Evolutionary conservation across 148 eudicot genomes (phyloP).

Genomic region (Chenopodium suecicum): DNA sequence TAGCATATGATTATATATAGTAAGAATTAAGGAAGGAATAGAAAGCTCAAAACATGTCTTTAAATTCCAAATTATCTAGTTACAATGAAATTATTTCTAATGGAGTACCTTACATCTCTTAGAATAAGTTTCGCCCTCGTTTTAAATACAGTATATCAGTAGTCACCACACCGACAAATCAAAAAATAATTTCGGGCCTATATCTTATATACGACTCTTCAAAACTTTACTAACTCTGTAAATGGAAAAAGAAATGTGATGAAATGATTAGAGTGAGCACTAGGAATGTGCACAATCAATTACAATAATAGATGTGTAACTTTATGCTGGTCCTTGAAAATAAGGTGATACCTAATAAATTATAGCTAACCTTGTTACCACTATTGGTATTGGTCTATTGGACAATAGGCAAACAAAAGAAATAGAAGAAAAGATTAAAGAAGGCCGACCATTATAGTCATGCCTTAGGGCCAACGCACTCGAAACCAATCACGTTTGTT

Average conservation of each 20-base stretch:
- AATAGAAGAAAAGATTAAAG: background rate
- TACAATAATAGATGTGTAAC: slow-evolving; percentile 2
- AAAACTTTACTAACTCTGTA: background rate
- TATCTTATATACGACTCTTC: background rate
- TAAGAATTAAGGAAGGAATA: no score
- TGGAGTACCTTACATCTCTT: no score
- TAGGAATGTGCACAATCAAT: slow-evolving; percentile 23
- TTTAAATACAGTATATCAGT: no score
- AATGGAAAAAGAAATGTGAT: background rate
- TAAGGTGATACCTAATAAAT: slow-evolving; percentile 9
- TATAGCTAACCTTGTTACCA: slow-evolving; percentile 4
- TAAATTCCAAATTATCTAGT: no score
- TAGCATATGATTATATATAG: no score
- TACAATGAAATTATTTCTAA: no score
- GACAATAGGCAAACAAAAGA: slow-evolving; percentile 20
- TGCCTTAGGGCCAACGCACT: slow-evolving; percentile 16
- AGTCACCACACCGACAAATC: background rate
- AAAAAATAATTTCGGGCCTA: background rate
- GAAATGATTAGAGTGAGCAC: slow-evolving; percentile 22
- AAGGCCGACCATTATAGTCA: slow-evolving; percentile 7
- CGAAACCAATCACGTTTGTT: slow-evolving; percentile 7
- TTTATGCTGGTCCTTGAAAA: slow-evolving; percentile 19
- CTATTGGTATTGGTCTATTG: slow-evolving; percentile 22
- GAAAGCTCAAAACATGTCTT: no score
- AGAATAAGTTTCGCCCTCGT: background rate